Evolutionary conservation across 2,329 filamentous ascomycete genomes (phyloP).

Genomic region (Epicoccum sorghinum): DNA sequence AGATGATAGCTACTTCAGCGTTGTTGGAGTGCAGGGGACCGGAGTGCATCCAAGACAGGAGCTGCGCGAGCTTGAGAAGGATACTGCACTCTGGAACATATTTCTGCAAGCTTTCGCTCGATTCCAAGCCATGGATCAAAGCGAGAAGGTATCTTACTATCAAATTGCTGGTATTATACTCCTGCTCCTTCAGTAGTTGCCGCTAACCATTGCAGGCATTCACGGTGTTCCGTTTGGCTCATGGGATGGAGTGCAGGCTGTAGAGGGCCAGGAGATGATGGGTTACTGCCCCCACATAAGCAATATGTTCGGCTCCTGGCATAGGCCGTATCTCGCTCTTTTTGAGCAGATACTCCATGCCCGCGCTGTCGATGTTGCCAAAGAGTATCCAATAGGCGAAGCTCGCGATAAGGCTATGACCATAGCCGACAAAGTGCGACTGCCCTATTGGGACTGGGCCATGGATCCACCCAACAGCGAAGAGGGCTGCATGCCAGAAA

Average conservation of each 20-base stretch:
- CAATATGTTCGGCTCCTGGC: slow-evolving; percentile 42
- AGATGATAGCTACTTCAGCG: slow-evolving; percentile 39
- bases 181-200: neutral
- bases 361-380: slow-evolving; percentile 37
- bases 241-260: slow-evolving; percentile 36
- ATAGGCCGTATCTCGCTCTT: slow-evolving; percentile 41
- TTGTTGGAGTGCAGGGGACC: slow-evolving; percentile 41
- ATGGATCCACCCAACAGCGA: slow-evolving; percentile 27
- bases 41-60: slow-evolving; percentile 37
- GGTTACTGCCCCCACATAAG: slow-evolving; percentile 41
- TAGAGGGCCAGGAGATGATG: slow-evolving; percentile 28
- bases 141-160: slow-evolving; percentile 40
- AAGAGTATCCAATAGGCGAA: slow-evolving; percentile 33
- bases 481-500: slow-evolving; percentile 35
- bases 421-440: slow-evolving; percentile 32
- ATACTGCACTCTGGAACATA: slow-evolving; percentile 39
- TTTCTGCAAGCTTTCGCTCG: slow-evolving; percentile 39
- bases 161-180: slow-evolving; percentile 34
- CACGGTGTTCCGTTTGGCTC: slow-evolving; percentile 39
- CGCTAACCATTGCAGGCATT: slow-evolving; percentile 28
- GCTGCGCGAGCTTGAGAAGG: slow-evolving; percentile 39
- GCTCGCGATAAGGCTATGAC: slow-evolving; percentile 30
- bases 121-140: slow-evolving; percentile 43
- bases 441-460: slow-evolving; percentile 47
- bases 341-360: slow-evolving; percentile 43